Evolutionary conservation across 2,329 filamentous ascomycete genomes (phyloP), one percentile per base, ranked within the genome.

Genomic region (Botrytis byssoidea): DNA sequence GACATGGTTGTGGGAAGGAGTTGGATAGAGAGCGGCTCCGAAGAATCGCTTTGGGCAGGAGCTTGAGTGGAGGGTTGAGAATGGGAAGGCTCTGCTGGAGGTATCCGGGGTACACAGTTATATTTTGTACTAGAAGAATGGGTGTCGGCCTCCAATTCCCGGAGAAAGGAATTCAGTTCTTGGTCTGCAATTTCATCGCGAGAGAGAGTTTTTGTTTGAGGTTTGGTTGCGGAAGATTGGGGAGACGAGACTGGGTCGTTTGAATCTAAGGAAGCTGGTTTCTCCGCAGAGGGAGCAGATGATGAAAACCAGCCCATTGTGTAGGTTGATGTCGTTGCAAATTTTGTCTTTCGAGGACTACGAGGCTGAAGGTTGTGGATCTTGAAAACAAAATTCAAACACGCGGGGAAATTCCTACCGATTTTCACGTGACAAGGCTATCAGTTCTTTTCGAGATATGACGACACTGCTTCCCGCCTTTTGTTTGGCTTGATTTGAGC

Each of bases 1-100:
- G 92, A 95, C 91, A 98, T 96, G 70, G 87, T 89, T 60, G 90
- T 90, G 0, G 94, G 93, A 75, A 96, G 92, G 69, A 93, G 86
- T 76, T 90, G 89, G 77, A 93, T 89, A 77, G 90, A 88, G 74
- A 92, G 82, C 74, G 86, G 83, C 64, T 82, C 81, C 40, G 55
- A 66, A 55, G 71, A 59, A 72, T 42, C 51, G 60, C 40, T 70
- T 55, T 46, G 66, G 48, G 70, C 55, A 73, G 82, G 42, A 20
- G 48, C 40, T 59, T 57, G 35, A n/a, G 22, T 42, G 10, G 66
- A 69, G 1, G 48, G 29, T 12, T 29, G 65, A 16, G 48, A 42
- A 59, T 55, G 57, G 37, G 66, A 61, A 63, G 68, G 73, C 35
- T 57, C 55, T 48, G 66, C 42, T 37, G 66, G 66, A 71, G 60